Base-by-base conservation (phyloP, 1,139 yeast genomes). In the Waltiozyma sp. region DNA sequence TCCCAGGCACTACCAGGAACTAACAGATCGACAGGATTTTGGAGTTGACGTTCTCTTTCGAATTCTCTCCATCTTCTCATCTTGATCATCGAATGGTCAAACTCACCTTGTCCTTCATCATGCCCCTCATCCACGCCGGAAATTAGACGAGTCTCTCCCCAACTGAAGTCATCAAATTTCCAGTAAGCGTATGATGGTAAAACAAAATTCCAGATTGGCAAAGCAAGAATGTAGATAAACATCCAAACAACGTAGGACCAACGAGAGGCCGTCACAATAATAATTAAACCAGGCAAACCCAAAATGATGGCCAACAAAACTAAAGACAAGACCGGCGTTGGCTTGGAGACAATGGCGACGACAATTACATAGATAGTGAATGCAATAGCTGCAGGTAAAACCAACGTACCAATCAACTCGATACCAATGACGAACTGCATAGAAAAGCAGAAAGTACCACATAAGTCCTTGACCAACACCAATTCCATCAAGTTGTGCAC, bases 101-200 rank as follows among this genome's bases (percentile, higher is more conserved):
- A 91, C 49, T 79, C 82, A 52, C 96, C 97, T 42, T 75, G 85
- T 8, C 52, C 68, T 38, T 68, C 77, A 45, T 78, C 88, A 59
- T 86, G 95, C 4, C 64, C 72, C 48, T 70, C 77, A 37, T 59
- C 62, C 11, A 77, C 93, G 39, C 91, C 94, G 18, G 77, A 77
- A 46, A 91, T 78, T 19, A 84, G 73, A 69, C 98, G 76, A 5
- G 98, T 91, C 52, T 89, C 97, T 62, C 98, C 98, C 98, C 98
- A 91, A 56, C 91, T 79, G 66, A 91, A 91, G 63, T 91, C 98
- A 63, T 91, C 98, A 64, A 91, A 91, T 63, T 89, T 89, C 98
- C 98, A 91, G 56, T 67, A 91, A 0, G 97, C 87, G 63, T 91
- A 86, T 41, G 77, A 61, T 3, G 98, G 98, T 44, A 91, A 70